These are phyloP conservation scores for Plasmodium vivax DNA, from an alignment of 169 alveolate genomes.

Conservation along the genomic window DNA sequence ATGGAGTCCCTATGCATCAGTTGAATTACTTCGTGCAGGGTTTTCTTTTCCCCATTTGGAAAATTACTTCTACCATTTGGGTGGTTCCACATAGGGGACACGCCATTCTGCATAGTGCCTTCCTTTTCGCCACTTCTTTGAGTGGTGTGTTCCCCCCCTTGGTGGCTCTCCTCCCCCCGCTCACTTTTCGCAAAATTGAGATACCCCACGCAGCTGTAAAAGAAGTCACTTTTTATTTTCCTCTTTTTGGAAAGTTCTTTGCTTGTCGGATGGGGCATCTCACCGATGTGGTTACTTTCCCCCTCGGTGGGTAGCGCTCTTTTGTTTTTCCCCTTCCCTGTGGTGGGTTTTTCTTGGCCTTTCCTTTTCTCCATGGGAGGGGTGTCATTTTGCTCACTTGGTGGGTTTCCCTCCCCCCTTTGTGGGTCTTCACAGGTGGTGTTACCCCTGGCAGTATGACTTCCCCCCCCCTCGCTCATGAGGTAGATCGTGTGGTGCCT, in stretches of 20 bases:
- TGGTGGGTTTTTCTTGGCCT: neutral
- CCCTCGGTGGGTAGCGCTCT: neutral
- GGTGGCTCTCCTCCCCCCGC: neutral
- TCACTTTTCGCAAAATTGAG: conserved; percentile 17
- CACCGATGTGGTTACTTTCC: neutral
- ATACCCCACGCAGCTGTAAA: conserved; percentile 19
- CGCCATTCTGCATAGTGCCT: neutral
- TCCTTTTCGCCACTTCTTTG: neutral
- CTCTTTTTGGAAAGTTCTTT: neutral
- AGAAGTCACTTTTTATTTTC: conserved; percentile 6
- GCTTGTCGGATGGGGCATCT: neutral
- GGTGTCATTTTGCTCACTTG: neutral
- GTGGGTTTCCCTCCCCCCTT: neutral
- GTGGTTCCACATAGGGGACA: neutral
- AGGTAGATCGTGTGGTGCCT: neutral
- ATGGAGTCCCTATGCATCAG: neutral
- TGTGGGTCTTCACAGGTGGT: neutral
- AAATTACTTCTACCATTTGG: neutral
- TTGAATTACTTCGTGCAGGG: neutral
- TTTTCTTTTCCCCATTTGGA: neutral
- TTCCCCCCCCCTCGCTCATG: neutral
- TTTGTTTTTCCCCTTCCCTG: neutral
- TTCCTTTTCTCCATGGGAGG: neutral
- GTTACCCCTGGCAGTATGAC: neutral
- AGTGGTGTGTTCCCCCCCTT: neutral